These are phyloP conservation scores for Actinomucor elegans DNA, from an alignment of 371 early-diverging fungal species.

Conservation along the genomic window DNA sequence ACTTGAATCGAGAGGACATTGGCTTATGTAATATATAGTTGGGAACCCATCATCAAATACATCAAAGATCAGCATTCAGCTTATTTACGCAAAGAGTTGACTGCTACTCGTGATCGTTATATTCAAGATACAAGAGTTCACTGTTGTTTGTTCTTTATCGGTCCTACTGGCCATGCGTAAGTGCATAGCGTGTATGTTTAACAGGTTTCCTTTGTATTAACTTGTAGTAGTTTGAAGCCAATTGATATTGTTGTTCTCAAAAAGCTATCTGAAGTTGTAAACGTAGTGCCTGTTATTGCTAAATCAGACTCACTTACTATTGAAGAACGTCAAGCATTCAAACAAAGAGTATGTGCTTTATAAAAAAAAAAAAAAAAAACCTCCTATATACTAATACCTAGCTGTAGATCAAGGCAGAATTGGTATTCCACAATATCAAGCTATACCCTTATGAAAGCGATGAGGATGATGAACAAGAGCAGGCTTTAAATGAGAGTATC, in stretches of 20 bases:
- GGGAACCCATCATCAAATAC: conserved; percentile 89
- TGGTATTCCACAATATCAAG: conserved; percentile 89
- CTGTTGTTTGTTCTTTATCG: conserved; percentile 77
- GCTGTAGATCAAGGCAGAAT: conserved; percentile 83
- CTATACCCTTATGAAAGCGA: conserved; percentile 85
- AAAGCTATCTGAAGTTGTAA: conserved; percentile 72
- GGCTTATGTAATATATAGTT: conserved; percentile 42
- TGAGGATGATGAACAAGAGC: conserved; percentile 81
- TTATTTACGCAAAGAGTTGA: conserved; percentile 85
- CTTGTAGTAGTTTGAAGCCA: conserved; percentile 63
- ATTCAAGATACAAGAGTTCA: conserved; percentile 87
- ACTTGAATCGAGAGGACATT: too few relatives aligned
- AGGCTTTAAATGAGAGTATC: conserved; percentile 72
- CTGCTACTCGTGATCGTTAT: conserved; percentile 80
- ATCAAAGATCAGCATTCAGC: conserved; percentile 92
- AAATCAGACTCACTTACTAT: conserved; percentile 86
- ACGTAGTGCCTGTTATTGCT: conserved; percentile 84
- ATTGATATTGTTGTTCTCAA: conserved; percentile 76
- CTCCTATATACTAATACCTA: background rate
- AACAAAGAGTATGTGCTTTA: conserved; percentile 56
- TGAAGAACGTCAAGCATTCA: conserved; percentile 74
- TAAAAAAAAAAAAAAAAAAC: background rate
- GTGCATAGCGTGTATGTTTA: conserved; percentile 8
- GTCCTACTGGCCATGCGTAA: conserved; percentile 76
- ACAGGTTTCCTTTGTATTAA: conserved; percentile 6